phyloP scores from a whole-genome alignment of 192 early-diverging fungal genomes.

The Coemansia sp. region DNA sequence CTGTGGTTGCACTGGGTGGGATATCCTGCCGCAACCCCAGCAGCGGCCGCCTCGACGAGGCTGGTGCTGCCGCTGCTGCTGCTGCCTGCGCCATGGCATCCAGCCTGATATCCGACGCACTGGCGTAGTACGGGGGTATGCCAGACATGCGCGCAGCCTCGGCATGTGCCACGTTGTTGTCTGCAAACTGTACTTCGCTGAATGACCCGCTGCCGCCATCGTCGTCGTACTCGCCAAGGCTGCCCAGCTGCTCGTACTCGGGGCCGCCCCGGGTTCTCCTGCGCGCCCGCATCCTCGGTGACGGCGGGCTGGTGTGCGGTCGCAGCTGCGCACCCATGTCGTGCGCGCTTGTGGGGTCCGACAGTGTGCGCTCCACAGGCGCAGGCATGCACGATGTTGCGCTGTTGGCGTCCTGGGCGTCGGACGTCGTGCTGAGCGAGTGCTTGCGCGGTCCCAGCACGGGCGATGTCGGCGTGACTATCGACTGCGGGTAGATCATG shows the following conservation, averaged over 20 bases:
- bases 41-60: conserved; percentile 31
- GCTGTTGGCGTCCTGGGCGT: conserved; percentile 15
- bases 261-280: conserved; percentile 11
- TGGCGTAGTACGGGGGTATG: conserved; percentile 30
- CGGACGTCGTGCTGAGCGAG: conserved; percentile 34
- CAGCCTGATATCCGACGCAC: conserved; percentile 32
- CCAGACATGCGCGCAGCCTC: conserved; percentile 18
- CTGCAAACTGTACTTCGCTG: conserved; percentile 20
- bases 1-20: conserved; percentile 3
- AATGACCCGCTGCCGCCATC: conserved; percentile 19
- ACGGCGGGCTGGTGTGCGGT: conserved; percentile 48
- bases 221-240: conserved; percentile 26
- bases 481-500: conserved; percentile 43
- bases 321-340: conserved; percentile 14
- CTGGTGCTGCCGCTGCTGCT: background rate
- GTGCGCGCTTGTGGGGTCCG: conserved; percentile 30
- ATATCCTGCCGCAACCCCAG: conserved; percentile 44
- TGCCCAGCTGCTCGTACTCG: conserved; percentile 3
- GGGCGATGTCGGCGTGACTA: conserved; percentile 40
- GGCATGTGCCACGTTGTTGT: conserved; percentile 23
- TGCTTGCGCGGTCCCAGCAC: conserved; percentile 33
- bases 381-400: conserved; percentile 14
- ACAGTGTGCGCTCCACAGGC: conserved; percentile 34
- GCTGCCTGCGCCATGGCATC: conserved; percentile 28
- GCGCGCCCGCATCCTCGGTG: conserved; percentile 28